Evolutionary conservation across 2,329 filamentous ascomycete species (phyloP).

Genomic region (Penicillium decumbens): DNA sequence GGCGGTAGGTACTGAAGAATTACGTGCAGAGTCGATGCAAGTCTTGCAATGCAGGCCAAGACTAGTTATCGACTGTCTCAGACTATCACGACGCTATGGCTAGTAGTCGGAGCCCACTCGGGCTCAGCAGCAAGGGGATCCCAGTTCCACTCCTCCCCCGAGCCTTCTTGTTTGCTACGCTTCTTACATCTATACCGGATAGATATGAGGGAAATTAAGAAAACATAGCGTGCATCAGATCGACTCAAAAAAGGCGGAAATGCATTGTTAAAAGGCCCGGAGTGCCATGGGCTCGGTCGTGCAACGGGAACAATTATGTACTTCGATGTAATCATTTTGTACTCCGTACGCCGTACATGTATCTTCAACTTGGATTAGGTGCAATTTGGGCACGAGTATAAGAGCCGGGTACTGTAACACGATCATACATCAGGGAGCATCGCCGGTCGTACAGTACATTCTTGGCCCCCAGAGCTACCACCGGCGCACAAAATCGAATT

Average conservation of each 20-base stretch:
- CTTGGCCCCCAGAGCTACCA: not conserved
- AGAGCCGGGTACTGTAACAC: too few relatives aligned
- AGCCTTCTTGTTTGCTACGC: not conserved
- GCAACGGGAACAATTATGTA: conserved; percentile 10
- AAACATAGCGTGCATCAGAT: not conserved
- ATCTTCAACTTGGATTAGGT: not conserved
- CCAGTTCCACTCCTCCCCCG: not conserved
- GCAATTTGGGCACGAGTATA: too few relatives aligned
- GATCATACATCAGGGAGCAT: too few relatives aligned
- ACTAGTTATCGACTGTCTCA: conserved; percentile 11
- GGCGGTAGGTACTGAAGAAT: not conserved
- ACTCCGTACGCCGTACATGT: not conserved
- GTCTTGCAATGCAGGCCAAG: conserved; percentile 6
- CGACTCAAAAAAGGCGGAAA: conserved; percentile 2
- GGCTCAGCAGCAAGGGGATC: conserved; percentile 13
- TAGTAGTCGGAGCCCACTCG: conserved; percentile 4
- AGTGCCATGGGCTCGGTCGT: conserved; percentile 9
- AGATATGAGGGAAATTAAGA: not conserved
- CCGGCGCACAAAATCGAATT: not conserved
- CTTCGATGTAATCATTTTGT: not conserved
- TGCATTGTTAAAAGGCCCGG: conserved; percentile 3
- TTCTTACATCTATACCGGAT: not conserved
- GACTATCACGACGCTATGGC: conserved; percentile 9
- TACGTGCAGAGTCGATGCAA: conserved; percentile 1
- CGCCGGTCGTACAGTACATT: not conserved